Conservation (phyloP, 1,139 yeast species). For the Meyerozyma guilliermondii region DNA sequence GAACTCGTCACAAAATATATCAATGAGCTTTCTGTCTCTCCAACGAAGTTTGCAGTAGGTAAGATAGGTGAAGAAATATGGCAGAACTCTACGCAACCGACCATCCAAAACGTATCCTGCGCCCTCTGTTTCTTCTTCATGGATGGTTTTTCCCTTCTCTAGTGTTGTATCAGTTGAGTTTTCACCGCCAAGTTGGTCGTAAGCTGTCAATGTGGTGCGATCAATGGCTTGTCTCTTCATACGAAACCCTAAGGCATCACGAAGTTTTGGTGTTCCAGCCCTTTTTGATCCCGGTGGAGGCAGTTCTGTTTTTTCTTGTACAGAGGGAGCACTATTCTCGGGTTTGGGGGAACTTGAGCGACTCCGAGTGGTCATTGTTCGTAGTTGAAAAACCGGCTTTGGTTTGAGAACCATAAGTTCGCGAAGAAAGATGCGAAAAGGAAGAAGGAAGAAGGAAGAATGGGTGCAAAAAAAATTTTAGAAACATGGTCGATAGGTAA, state of each 20-base stretch:
- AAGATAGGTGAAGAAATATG: constrained; percentile 83
- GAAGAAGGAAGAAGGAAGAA: too few species aligned
- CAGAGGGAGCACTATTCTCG: neutral
- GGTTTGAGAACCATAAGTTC: neutral
- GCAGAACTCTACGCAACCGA: constrained; percentile 65
- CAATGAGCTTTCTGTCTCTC: constrained; percentile 76
- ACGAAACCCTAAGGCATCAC: constrained; percentile 48
- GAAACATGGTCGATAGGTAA: too few species aligned
- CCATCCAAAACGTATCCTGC: constrained; percentile 52
- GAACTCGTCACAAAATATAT: constrained; percentile 79
- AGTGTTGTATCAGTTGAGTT: constrained; percentile 17
- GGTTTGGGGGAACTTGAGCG: neutral
- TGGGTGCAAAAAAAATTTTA: too few species aligned
- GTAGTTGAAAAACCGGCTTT: neutral
- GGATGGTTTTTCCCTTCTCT: constrained; percentile 39
- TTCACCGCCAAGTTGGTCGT: constrained; percentile 36
- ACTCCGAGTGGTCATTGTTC: neutral
- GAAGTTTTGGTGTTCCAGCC: constrained; percentile 14
- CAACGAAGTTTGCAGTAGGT: constrained; percentile 91
- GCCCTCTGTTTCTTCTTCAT: constrained; percentile 51
- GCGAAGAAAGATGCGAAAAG: too few species aligned
- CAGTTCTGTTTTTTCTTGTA: neutral
- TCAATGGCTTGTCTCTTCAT: constrained; percentile 43
- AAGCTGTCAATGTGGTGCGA: constrained; percentile 35
- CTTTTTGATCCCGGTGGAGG: neutral